A percentile compares a stretch with the other conserved stretches of the same genome.
Conservation (phyloP, 176 grass and related monocot genomes). For the Zoysia japonica region DNA sequence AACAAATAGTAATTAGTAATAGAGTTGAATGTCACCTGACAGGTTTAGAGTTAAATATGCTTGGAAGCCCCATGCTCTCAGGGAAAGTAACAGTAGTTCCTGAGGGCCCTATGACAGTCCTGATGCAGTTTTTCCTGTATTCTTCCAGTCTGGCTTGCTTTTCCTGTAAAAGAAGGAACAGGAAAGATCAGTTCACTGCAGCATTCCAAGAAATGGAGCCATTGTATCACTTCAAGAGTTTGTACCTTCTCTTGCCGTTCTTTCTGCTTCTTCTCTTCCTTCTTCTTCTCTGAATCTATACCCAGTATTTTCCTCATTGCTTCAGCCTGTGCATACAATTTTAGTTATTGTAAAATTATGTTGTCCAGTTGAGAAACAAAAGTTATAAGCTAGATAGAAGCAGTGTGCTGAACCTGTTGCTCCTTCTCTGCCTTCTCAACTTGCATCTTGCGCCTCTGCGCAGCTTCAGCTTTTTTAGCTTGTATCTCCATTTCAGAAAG, state of each 20-base stretch:
- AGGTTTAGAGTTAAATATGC: constrained; percentile 73
- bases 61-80: constrained; percentile 62
- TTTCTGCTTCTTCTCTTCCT: constrained; percentile 70
- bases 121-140: constrained; percentile 56
- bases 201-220: neutral
- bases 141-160: constrained; percentile 50
- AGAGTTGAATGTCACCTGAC: constrained; percentile 42
- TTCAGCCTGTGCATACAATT: constrained; percentile 50
- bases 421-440: constrained; percentile 90
- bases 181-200: constrained; percentile 15
- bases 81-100: constrained; percentile 70
- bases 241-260: constrained; percentile 56
- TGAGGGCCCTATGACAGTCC: constrained; percentile 52
- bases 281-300: constrained; percentile 70
- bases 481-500: constrained; percentile 82
- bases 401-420: constrained; percentile 63
- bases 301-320: constrained; percentile 85
- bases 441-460: constrained; percentile 98
- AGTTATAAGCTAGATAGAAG: neutral
- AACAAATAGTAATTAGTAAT: too few relatives aligned
- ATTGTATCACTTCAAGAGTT: neutral
- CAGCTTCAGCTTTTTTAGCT: constrained; percentile 83
- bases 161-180: constrained; percentile 28
- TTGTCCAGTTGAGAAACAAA: neutral
- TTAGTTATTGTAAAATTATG: constrained; percentile 6